Conservation (phyloP, 805 yeast species). For the Metschnikowia vanudenii region DNA sequence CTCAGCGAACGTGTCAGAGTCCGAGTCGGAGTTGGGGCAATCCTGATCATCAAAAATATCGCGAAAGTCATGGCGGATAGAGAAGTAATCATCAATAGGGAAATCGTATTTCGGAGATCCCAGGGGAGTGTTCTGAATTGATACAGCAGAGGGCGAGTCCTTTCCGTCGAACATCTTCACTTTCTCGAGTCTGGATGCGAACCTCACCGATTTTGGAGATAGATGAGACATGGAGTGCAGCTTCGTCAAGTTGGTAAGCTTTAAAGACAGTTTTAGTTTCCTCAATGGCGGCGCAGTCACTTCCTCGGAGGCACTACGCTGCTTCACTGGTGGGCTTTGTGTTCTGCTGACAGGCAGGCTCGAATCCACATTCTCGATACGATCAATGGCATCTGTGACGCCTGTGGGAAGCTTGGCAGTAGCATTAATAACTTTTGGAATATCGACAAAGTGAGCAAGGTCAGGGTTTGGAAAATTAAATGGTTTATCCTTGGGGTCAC, state of each 20-base stretch:
- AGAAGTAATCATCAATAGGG: constrained; percentile 26
- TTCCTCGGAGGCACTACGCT: constrained; percentile 1
- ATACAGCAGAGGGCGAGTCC: constrained; percentile 63
- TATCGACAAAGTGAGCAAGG: background rate
- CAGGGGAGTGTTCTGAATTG: constrained; percentile 52
- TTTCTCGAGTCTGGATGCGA: constrained; percentile 58
- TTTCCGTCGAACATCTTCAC: constrained; percentile 62
- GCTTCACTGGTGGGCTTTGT: background rate
- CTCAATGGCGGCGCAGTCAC: constrained; percentile 15
- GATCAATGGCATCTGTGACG: too few species aligned
- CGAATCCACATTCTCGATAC: background rate
- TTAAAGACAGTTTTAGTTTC: constrained; percentile 25
- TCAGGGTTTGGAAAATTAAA: background rate
- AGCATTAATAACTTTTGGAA: constrained; percentile 3
- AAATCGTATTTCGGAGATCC: constrained; percentile 28
- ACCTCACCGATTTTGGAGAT: constrained; percentile 54
- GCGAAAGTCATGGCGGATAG: constrained; percentile 20
- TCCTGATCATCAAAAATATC: constrained; percentile 26
- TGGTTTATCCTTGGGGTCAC: too few species aligned
- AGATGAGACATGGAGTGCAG: constrained; percentile 30
- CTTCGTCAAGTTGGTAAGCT: constrained; percentile 21
- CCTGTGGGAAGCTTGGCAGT: background rate
- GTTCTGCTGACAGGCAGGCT: background rate
- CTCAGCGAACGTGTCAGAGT: constrained; percentile 16
- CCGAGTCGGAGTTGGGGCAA: constrained; percentile 12